Base-by-base conservation (phyloP, 192 early-diverging fungal species). In the Pecoramyces ruminantium region DNA sequence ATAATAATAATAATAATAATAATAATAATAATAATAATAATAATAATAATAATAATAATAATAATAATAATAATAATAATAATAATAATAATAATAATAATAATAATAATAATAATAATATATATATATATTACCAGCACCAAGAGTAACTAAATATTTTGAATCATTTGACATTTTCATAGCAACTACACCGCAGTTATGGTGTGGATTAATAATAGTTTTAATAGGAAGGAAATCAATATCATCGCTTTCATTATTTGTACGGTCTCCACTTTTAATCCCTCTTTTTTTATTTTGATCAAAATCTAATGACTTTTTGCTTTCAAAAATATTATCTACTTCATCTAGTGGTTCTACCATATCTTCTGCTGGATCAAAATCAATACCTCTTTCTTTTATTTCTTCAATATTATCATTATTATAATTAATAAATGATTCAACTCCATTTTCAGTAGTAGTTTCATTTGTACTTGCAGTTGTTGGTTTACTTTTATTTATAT, bases 141-240 rank as follows among this genome's bases (percentile, higher is more conserved):
- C 89, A 51, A 91, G 81, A 9, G 90, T 87, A n/a, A 89, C 78
- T 16, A 91, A 39, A 80, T 88, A 88, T 81, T 84, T 86, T 21
- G 78, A 29, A 80, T 91, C 89, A 4, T 25, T 16, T 14, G 87
- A 86, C 79, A 91, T 91, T 40, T 84, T 86, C 29, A 81, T 83
- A 18, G 83, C 83, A 2, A 85, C 80, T 29, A 88, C 84, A 2
- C 90, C 90, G 25, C 28, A 58, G 12, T 87, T 88, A 27, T 78
- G 42, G 79, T 91, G 89, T 29, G 88, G 87, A 27, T 90, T 87
- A 80, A 85, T 89, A 12, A 91, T 81, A 21, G 87, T 91, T 79
- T 87, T 91, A 51, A 91, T 88, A 25, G 90, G 90, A 0, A 91
- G 51, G 29, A 87, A 81, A 79, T 83, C 83, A 25, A 85, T 58